Base-by-base conservation (phyloP, 2,329 filamentous ascomycete genomes). In the Mycosphaerella sp. region DNA sequence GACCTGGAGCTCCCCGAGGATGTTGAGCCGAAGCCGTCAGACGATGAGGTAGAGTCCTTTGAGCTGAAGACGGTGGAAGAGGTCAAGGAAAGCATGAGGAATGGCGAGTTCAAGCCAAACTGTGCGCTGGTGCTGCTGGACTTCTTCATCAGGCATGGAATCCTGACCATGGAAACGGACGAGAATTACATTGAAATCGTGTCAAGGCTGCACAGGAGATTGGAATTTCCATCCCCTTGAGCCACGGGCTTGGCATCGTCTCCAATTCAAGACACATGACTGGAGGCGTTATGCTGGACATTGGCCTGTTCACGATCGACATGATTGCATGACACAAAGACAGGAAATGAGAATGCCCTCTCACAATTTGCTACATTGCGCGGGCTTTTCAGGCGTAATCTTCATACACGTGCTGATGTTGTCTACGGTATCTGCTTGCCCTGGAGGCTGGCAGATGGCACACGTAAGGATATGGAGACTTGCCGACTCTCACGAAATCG, bases 31-130 rank as follows among this genome's bases (percentile, higher is more conserved):
- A 80, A 79, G 67, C 91, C 92, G 14, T 85, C 86, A 55, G 93
- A 98, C 70, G 84, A 86, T 50, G 93, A 98, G 74, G 93, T 95
- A 4, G 88, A 90, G 66, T 81, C 83, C 57, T 97, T 97, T 69
- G 80, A 82, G 67, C 76, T 96, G 54, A 84, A 83, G 80, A 83
- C 79, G 1, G 78, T 96, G 40, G 81, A 86, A n/a, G 80, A 95
- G 71, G 81, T 95, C 43, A 80, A 84, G 70, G 75, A 78, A 54
- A 83, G 85, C 43, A 74, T 98, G 66, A 79, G 78, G 12, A 74
- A 76, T 49, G 89, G 87, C 11, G 80, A 85, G 63, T 98, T 92
- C 76, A 98, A 98, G 76, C 87, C 91, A 2, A 97, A 97, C 70
- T 96, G 91, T 71, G 86, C 87, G 11, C 69, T 93, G 54, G 81